These are phyloP conservation scores for Nelumbo lutea DNA, from an alignment of 164 flowering plant genomes.

Conservation along the genomic window DNA sequence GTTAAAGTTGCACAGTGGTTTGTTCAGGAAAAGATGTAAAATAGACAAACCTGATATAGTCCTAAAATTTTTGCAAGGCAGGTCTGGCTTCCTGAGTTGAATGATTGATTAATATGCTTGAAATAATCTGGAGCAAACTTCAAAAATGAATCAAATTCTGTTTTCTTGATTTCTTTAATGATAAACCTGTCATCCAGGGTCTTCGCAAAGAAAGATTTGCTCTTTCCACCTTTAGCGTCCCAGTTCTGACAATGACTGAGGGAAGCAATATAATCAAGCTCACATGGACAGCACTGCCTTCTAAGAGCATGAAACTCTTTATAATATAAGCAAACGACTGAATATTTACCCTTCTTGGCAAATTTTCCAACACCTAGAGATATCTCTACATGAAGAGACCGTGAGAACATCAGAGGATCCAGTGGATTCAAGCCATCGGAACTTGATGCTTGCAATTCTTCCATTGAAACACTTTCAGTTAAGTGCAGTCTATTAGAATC, in stretches of 20 bases:
- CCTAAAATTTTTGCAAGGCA: slow-evolving; percentile 96
- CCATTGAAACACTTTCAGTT: slow-evolving; percentile 27
- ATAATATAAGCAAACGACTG: slow-evolving; percentile 63
- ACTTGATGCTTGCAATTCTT: slow-evolving; percentile 47
- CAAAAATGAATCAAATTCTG: slow-evolving; percentile 74
- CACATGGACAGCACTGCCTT: slow-evolving; percentile 59
- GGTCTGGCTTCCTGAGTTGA: slow-evolving; percentile 63
- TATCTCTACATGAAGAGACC: slow-evolving; percentile 47
- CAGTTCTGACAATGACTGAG: slow-evolving; percentile 80
- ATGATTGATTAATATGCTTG: slow-evolving; percentile 60
- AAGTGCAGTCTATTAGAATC: slow-evolving; percentile 42
- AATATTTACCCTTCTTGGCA: slow-evolving; percentile 59
- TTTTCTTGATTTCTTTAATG: slow-evolving; percentile 81
- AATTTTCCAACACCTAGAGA: slow-evolving; percentile 46
- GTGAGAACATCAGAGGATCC: slow-evolving; percentile 35
- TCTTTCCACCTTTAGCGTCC: slow-evolving; percentile 98
- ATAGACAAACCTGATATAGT: slow-evolving; percentile 70
- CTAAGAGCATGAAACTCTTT: slow-evolving; percentile 62
- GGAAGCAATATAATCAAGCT: slow-evolving; percentile 79
- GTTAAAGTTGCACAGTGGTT: not conserved
- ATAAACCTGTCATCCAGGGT: slow-evolving; percentile 90
- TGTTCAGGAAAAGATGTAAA: slow-evolving; percentile 1
- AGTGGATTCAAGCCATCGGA: slow-evolving; percentile 48
- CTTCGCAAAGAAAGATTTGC: slow-evolving; percentile 84
- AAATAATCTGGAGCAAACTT: slow-evolving; percentile 83